Conservation (phyloP, 345 rosid genomes). For the Citrus cavaleriei region DNA sequence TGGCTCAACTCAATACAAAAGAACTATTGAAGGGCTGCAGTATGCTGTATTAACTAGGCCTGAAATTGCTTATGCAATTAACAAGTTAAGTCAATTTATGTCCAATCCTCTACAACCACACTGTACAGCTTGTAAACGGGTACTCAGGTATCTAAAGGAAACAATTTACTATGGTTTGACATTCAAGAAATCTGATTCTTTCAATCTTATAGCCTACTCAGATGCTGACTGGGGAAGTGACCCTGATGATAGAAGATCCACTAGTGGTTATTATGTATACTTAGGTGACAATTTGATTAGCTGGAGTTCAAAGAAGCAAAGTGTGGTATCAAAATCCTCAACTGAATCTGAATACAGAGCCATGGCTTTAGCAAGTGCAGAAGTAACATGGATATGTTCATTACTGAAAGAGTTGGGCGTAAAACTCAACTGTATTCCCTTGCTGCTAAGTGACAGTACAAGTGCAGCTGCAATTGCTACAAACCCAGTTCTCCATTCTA, state of each 20-base stretch:
- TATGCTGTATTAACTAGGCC: not conserved
- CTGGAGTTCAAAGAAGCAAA: not conserved
- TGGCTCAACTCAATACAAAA: not conserved
- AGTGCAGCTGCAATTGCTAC: too few relatives aligned
- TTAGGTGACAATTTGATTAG: not conserved
- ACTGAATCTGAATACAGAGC: not conserved
- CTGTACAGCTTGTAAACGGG: not conserved
- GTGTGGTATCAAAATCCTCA: not conserved
- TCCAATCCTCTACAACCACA: not conserved
- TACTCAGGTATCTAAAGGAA: not conserved
- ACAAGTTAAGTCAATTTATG: not conserved
- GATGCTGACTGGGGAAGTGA: not conserved
- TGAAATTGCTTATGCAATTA: not conserved
- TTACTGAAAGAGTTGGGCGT: too few relatives aligned
- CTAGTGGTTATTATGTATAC: not conserved
- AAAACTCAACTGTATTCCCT: too few relatives aligned
- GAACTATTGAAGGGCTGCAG: not conserved
- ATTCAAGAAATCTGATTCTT: too few relatives aligned
- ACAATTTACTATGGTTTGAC: not conserved
- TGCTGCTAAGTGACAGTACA: too few relatives aligned
- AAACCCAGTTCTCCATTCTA: too few relatives aligned
- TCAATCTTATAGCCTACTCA: too few relatives aligned
- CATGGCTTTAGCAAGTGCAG: not conserved
- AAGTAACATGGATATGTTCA: too few relatives aligned
- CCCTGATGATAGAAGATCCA: not conserved